These are phyloP conservation scores for Drosera capensis DNA, from an alignment of 148 eudicot genomes.

Conservation along the genomic window DNA sequence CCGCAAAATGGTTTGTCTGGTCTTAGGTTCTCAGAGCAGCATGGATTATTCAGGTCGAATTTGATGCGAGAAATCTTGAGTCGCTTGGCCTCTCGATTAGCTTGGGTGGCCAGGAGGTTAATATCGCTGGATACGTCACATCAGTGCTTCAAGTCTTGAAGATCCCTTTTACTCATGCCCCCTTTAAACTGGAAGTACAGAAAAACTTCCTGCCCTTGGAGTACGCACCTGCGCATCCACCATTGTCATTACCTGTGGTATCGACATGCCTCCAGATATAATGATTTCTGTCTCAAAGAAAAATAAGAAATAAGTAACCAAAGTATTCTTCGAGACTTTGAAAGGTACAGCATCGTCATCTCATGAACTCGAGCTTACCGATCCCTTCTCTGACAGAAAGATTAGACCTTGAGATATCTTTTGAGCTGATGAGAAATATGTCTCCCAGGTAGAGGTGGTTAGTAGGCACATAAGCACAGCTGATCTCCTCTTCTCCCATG, in stretches of 20 bases:
- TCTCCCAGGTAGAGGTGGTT: slow-evolving; percentile 81
- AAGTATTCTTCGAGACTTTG: too few species aligned
- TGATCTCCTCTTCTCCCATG: slow-evolving; percentile 60
- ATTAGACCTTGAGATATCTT: slow-evolving; percentile 66
- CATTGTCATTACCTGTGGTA: slow-evolving; percentile 49
- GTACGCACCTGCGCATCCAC: slow-evolving; percentile 20
- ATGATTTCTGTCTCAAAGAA: slow-evolving; percentile 55
- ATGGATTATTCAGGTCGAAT: too few species aligned
- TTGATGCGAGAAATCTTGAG: too few species aligned
- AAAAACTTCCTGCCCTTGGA: slow-evolving; percentile 30
- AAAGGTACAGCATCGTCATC: too few species aligned
- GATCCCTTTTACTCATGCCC: background rate
- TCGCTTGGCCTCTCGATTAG: too few species aligned
- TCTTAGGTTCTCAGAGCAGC: too few species aligned
- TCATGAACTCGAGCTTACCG: slow-evolving; percentile 27
- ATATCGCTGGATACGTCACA: too few species aligned
- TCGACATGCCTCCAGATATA: slow-evolving; percentile 74
- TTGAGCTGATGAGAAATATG: slow-evolving; percentile 52
- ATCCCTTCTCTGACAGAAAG: slow-evolving; percentile 80
- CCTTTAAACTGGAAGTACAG: slow-evolving; percentile 23
- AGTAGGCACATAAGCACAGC: slow-evolving; percentile 67
- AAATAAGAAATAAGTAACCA: slow-evolving; percentile 1
- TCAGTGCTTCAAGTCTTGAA: too few species aligned
- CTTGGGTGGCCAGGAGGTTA: too few species aligned
- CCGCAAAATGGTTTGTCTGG: too few species aligned